These are phyloP conservation scores for Fusarium avenaceum DNA, from an alignment of 2,329 filamentous ascomycete species.

Conservation along the genomic window DNA sequence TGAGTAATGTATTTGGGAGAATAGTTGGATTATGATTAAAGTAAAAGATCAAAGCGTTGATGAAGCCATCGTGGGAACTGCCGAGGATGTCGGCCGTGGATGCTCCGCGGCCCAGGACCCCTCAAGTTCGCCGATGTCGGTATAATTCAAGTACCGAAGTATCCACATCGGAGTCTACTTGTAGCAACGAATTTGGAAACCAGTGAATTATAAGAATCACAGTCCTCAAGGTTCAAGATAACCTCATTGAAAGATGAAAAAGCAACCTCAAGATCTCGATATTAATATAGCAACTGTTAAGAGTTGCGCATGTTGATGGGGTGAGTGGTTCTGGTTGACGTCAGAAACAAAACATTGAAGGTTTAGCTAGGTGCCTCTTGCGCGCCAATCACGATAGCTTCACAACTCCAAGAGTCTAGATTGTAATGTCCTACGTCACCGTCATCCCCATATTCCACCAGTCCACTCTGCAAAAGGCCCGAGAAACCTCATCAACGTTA, in stretches of 20 bases:
- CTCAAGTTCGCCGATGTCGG: slow-evolving; percentile 20
- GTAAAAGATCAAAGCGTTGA: fast-evolving
- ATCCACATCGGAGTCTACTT: slow-evolving; percentile 5
- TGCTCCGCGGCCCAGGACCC: slow-evolving; percentile 7
- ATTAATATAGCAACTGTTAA: not conserved
- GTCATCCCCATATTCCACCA: not conserved
- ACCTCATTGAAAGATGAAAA: no score
- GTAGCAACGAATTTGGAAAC: not conserved
- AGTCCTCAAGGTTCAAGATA: no score
- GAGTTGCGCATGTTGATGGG: not conserved
- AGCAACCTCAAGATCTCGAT: not conserved
- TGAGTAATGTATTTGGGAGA: fast-evolving
- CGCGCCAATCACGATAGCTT: slow-evolving; percentile 18
- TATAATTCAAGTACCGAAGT: slow-evolving; percentile 3
- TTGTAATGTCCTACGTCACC: slow-evolving; percentile 20
- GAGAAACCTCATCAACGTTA: slow-evolving; percentile 24
- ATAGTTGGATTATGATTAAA: fast-evolving
- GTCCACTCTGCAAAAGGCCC: slow-evolving; percentile 8
- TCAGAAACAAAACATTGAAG: not conserved
- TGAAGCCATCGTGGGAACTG: slow-evolving; percentile 18
- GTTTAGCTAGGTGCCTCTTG: not conserved
- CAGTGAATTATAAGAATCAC: not conserved
- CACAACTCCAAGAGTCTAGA: not conserved
- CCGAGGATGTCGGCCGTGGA: slow-evolving; percentile 5
- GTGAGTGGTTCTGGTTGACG: not conserved